Evolutionary conservation across 805 yeast genomes (phyloP).

Genomic region (Vanderwaltozyma polyspora): DNA sequence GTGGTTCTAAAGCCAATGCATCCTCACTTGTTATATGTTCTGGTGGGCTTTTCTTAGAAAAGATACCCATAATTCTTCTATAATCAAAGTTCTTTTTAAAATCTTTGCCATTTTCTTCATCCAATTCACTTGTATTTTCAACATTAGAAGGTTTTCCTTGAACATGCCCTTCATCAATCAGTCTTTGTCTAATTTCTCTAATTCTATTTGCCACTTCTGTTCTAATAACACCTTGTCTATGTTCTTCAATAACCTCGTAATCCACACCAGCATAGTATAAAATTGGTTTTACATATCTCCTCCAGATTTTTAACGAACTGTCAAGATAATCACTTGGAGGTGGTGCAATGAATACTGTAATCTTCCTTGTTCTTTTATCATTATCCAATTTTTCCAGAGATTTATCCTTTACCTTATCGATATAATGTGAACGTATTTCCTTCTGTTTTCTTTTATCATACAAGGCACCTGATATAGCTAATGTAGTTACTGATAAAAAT

Average conservation of each 20-base stretch:
- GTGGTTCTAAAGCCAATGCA: constrained; percentile 33
- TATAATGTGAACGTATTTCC: constrained; percentile 52
- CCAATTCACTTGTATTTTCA: constrained; percentile 3
- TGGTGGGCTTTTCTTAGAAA: constrained; percentile 27
- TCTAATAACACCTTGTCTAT: constrained; percentile 84
- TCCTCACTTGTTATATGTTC: constrained; percentile 33
- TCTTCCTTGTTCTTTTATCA: constrained; percentile 53
- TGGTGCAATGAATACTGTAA: constrained; percentile 84
- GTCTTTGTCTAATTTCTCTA: constrained; percentile 50
- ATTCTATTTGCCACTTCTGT: constrained; percentile 70
- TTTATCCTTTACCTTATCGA: constrained; percentile 43
- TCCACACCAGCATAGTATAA: constrained; percentile 77
- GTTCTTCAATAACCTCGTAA: constrained; percentile 64
- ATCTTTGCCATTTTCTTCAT: constrained; percentile 16
- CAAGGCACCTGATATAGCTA: constrained; percentile 59
- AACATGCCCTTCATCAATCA: too few relatives aligned
- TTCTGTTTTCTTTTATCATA: constrained; percentile 73
- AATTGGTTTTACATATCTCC: constrained; percentile 75
- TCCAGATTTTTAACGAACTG: constrained; percentile 59
- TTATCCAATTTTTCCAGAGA: constrained; percentile 40
- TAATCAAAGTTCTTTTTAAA: constrained; percentile 27
- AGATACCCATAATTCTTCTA: constrained; percentile 49
- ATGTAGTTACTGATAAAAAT: constrained; percentile 63
- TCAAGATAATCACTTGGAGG: constrained; percentile 89
- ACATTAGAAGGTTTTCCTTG: constrained; percentile 11